A percentile compares a stretch with the other conserved stretches of the same genome.
Conservation (phyloP, 1,284 basidiomycete genomes). For the Tetrapyrgos nigripes region DNA sequence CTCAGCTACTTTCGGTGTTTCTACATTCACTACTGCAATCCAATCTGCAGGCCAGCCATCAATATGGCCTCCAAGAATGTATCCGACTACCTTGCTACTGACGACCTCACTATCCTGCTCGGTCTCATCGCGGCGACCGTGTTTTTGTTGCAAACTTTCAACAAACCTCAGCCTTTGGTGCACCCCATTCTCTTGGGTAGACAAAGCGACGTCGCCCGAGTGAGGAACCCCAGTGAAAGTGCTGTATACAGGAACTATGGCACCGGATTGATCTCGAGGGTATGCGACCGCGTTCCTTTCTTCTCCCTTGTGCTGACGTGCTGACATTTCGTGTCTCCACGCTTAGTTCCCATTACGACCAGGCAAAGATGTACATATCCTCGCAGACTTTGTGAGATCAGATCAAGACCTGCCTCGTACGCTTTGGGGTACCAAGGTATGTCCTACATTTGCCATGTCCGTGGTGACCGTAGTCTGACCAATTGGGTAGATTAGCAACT, state of each 20-base stretch:
- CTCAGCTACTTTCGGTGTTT: neutral
- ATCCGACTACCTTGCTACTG: constrained; percentile 69
- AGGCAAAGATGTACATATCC: constrained; percentile 69
- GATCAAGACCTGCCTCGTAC: constrained; percentile 73
- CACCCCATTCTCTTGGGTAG: constrained; percentile 84
- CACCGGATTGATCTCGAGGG: constrained; percentile 75
- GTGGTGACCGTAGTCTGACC: neutral
- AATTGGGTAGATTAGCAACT: constrained; percentile 66
- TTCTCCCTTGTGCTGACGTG: constrained; percentile 15
- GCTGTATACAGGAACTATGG: constrained; percentile 85
- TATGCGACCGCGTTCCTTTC: constrained; percentile 36
- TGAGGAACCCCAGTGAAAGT: constrained; percentile 76
- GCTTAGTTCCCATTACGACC: constrained; percentile 76
- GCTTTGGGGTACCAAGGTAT: constrained; percentile 78
- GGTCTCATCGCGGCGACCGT: constrained; percentile 75
- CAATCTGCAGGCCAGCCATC: neutral
- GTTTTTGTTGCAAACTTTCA: constrained; percentile 76
- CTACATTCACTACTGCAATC: neutral
- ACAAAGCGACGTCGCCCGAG: constrained; percentile 83
- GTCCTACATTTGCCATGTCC: neutral
- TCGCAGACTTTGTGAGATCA: constrained; percentile 68
- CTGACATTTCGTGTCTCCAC: neutral
- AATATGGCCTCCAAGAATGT: constrained; percentile 27
- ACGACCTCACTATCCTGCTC: constrained; percentile 78
- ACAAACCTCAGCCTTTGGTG: constrained; percentile 79